phyloP scores from a whole-genome alignment of 1,284 basidiomycete genomes.

The Athelia psychrophila region DNA sequence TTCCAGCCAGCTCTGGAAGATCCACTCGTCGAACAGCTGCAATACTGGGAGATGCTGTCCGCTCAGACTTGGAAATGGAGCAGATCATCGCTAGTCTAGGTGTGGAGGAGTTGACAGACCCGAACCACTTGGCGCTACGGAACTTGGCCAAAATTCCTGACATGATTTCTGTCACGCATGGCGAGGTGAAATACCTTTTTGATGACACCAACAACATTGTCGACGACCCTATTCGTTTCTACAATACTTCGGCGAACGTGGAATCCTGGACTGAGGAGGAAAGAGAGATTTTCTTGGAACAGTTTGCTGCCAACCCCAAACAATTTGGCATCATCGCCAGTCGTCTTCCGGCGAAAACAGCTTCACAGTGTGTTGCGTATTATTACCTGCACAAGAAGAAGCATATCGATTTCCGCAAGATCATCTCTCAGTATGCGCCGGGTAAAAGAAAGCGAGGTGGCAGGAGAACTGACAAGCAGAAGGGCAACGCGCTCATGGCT shows the following conservation, averaged over 20 bases:
- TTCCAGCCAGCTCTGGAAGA: conserved; percentile 48
- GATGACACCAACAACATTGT: conserved; percentile 88
- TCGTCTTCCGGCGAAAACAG: conserved; percentile 81
- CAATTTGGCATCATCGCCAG: conserved; percentile 91
- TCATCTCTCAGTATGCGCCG: conserved; percentile 62
- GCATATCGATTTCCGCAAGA: conserved; percentile 80
- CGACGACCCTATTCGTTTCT: conserved; percentile 77
- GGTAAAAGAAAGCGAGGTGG: conserved; percentile 61
- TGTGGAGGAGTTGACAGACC: conserved; percentile 90
- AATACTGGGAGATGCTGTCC: conserved; percentile 82
- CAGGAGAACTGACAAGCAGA: conserved; percentile 61
- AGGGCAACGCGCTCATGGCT: conserved; percentile 73
- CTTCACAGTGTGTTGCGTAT: conserved; percentile 87
- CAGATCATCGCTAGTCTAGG: conserved; percentile 93
- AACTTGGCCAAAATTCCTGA: conserved; percentile 93
- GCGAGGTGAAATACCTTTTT: conserved; percentile 60
- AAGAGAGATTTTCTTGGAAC: conserved; percentile 75
- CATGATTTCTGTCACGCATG: conserved; percentile 76
- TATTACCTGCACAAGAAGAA: conserved; percentile 96
- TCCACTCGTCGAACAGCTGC: conserved; percentile 75
- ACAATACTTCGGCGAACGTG: conserved; percentile 65
- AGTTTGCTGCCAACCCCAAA: conserved; percentile 86
- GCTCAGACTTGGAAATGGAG: conserved; percentile 96
- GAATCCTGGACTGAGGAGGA: conserved; percentile 90
- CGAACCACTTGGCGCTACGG: conserved; percentile 79